These are phyloP conservation scores for Malus domestica DNA, from an alignment of 306 rosid genomes.

Conservation along the genomic window DNA sequence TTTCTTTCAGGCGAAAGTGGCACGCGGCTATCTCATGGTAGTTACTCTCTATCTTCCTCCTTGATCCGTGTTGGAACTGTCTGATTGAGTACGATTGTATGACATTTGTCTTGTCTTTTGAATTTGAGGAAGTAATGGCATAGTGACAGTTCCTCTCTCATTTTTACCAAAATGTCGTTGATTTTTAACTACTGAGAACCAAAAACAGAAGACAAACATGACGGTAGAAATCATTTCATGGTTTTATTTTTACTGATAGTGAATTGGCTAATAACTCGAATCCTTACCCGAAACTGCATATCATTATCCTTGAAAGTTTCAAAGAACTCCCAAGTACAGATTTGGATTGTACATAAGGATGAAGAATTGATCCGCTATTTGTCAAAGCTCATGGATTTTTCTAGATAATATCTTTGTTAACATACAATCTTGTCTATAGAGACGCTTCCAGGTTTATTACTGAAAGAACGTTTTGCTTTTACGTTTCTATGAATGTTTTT, in stretches of 20 bases:
- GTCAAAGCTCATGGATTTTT: neutral
- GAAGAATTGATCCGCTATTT: neutral
- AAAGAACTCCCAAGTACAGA: neutral
- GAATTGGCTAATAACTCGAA: neutral
- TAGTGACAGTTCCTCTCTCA: neutral
- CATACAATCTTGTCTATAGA: neutral
- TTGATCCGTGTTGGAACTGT: neutral
- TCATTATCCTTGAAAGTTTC: neutral
- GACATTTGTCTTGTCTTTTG: neutral
- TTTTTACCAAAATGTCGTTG: too few relatives aligned
- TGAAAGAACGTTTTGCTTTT: neutral
- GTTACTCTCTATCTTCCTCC: neutral
- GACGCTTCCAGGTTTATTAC: neutral
- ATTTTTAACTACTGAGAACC: too few relatives aligned
- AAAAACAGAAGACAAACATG: too few relatives aligned
- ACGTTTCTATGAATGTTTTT: too few relatives aligned
- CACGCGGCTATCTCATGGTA: constrained; percentile 86
- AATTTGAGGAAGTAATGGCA: neutral
- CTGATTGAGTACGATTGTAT: neutral
- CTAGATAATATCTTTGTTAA: neutral
- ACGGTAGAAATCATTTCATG: too few relatives aligned
- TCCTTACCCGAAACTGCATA: neutral
- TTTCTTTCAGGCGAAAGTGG: constrained; percentile 88
- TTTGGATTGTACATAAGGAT: neutral
- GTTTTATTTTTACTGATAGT: neutral